Percentiles rank a stretch among this genome's conserved stretches.
Evolutionary conservation across 257 asterid genomes (phyloP).

Genomic region (Jacaranda mimosifolia): DNA sequence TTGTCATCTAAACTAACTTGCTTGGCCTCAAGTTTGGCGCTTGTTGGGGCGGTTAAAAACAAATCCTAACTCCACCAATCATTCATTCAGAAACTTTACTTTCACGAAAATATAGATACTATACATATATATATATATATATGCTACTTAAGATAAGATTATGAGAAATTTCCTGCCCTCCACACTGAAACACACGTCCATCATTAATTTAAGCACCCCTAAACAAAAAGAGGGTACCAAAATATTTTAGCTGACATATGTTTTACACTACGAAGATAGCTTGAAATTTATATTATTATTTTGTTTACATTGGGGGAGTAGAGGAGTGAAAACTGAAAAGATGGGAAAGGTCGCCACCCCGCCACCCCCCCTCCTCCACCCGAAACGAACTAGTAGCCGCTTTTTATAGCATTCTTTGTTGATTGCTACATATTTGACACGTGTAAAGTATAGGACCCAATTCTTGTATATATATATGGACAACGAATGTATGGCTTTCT

Average conservation of each 20-base stretch:
- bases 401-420: conserved; percentile 16
- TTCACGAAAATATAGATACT: neutral
- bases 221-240: neutral
- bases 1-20: conserved; percentile 41
- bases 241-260: conserved; percentile 13
- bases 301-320: neutral
- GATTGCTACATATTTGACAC: conserved; percentile 48
- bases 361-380: neutral
- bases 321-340: neutral
- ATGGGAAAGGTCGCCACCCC: conserved; percentile 4
- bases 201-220: conserved; percentile 19
- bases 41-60: conserved; percentile 56
- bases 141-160: conserved; percentile 29
- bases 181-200: conserved; percentile 37
- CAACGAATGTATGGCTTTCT: conserved; percentile 46
- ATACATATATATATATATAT: neutral
- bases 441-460: conserved; percentile 35
- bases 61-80: conserved; percentile 50
- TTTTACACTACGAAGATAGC: neutral
- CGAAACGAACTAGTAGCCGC: conserved; percentile 17
- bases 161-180: neutral
- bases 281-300: neutral
- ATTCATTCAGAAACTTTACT: conserved; percentile 9
- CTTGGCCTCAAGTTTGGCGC: conserved; percentile 38
- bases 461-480: conserved; percentile 56